A percentile compares a stretch with the other conserved stretches of the same genome.
phyloP scores from a whole-genome alignment of 108 stramenopile genomes.

The Mayamaea pseudoterrestris region DNA sequence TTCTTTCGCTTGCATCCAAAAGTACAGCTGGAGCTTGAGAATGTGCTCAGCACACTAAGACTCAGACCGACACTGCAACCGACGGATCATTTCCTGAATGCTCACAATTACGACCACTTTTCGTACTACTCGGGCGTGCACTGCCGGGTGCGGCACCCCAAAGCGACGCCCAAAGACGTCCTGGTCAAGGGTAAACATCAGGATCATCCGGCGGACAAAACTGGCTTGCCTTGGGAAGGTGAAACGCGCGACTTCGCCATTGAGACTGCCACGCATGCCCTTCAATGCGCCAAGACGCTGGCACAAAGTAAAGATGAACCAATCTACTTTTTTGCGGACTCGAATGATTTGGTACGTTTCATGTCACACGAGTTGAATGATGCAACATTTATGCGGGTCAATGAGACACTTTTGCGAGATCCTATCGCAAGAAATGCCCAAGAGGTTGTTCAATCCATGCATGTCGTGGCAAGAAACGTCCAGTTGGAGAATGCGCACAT shows the following conservation, averaged over 20 bases:
- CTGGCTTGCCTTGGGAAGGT: constrained; percentile 34
- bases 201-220: constrained; percentile 41
- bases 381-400: neutral
- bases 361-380: constrained; percentile 18
- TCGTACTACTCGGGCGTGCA: constrained; percentile 26
- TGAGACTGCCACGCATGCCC: constrained; percentile 22
- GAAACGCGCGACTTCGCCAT: constrained; percentile 25
- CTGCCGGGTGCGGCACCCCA: constrained; percentile 54
- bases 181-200: constrained; percentile 18
- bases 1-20: constrained; percentile 30
- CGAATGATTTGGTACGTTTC: constrained; percentile 40
- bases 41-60: neutral
- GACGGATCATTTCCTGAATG: too few relatives aligned
- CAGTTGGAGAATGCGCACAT: constrained; percentile 35
- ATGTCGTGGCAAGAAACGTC: constrained; percentile 16
- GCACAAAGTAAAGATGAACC: constrained; percentile 1
- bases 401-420: neutral
- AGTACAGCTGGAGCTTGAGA: constrained; percentile 7
- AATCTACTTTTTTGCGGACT: constrained; percentile 43
- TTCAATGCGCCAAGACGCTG: constrained; percentile 19
- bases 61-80: too few relatives aligned
- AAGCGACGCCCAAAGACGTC: constrained; percentile 14
- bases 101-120: too few relatives aligned
- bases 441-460: neutral
- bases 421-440: neutral